These are phyloP conservation scores for Nyctanthes arbortristis DNA, from an alignment of 257 asterid genomes.

Conservation along the genomic window DNA sequence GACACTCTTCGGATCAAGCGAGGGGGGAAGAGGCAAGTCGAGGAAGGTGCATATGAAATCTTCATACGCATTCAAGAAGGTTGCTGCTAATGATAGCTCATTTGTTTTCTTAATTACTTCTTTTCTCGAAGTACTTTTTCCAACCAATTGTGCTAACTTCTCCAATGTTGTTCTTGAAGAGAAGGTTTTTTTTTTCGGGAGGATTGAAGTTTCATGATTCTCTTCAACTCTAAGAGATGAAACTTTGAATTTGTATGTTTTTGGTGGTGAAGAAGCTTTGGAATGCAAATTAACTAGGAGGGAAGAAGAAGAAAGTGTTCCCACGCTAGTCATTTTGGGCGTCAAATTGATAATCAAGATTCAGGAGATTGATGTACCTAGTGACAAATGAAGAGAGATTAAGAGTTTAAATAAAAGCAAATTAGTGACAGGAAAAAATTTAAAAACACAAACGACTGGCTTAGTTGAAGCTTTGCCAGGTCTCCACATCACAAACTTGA, in stretches of 20 bases:
- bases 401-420: too few species aligned
- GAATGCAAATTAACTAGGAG: constrained; percentile 20
- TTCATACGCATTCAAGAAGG: constrained; percentile 35
- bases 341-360: too few species aligned
- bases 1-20: constrained; percentile 41
- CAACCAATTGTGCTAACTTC: too few species aligned
- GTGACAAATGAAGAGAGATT: too few species aligned
- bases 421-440: too few species aligned
- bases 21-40: constrained; percentile 45
- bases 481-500: too few species aligned
- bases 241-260: constrained; percentile 15
- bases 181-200: constrained; percentile 4
- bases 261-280: not conserved
- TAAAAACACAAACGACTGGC: too few species aligned
- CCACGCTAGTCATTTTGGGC: too few species aligned
- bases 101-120: too few species aligned
- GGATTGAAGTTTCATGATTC: constrained; percentile 12
- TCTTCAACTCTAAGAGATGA: constrained; percentile 37
- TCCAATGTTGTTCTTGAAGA: not conserved
- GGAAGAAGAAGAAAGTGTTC: constrained; percentile 53
- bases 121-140: too few species aligned
- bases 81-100: constrained; percentile 6
- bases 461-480: too few species aligned
- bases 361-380: too few species aligned
- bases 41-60: constrained; percentile 35